These are phyloP conservation scores for Globisporangium parvum DNA, from an alignment of 352 stramenopile species.

Conservation along the genomic window DNA sequence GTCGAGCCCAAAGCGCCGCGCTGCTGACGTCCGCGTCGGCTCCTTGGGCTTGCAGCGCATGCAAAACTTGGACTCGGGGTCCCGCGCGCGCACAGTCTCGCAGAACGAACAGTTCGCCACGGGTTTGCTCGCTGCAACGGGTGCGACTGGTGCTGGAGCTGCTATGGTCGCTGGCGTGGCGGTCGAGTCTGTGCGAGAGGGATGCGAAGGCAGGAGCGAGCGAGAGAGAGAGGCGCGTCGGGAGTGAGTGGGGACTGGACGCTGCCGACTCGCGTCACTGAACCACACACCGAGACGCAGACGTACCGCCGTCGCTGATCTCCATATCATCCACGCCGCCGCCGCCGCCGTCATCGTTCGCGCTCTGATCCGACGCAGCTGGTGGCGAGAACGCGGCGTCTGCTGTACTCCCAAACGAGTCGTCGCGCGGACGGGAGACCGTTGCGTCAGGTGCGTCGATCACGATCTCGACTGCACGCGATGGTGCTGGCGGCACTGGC, in stretches of 20 bases:
- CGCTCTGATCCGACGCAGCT: slow-evolving; percentile 10
- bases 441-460: slow-evolving; percentile 5
- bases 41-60: slow-evolving; percentile 12
- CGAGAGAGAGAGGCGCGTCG: background rate
- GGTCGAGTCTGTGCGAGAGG: background rate
- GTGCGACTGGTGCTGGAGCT: background rate
- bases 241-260: background rate
- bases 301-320: slow-evolving; percentile 14
- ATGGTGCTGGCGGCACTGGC: background rate
- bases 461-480: slow-evolving; percentile 1
- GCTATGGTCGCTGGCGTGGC: background rate
- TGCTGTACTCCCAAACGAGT: slow-evolving; percentile 5
- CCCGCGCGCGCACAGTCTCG: slow-evolving; percentile 8
- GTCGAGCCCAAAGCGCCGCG: background rate
- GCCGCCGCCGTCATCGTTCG: background rate
- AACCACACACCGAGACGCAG: too few relatives aligned
- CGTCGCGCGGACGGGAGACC: slow-evolving; percentile 3
- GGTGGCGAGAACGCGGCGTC: slow-evolving; percentile 10
- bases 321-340: slow-evolving; percentile 12
- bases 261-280: background rate
- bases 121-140: background rate
- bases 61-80: slow-evolving; percentile 10
- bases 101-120: slow-evolving; percentile 7
- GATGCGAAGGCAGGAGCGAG: background rate
- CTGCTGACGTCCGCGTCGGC: background rate